Evolutionary conservation across 371 early-diverging fungal genomes (phyloP).

Genomic region (Sporodiniella umbellata): DNA sequence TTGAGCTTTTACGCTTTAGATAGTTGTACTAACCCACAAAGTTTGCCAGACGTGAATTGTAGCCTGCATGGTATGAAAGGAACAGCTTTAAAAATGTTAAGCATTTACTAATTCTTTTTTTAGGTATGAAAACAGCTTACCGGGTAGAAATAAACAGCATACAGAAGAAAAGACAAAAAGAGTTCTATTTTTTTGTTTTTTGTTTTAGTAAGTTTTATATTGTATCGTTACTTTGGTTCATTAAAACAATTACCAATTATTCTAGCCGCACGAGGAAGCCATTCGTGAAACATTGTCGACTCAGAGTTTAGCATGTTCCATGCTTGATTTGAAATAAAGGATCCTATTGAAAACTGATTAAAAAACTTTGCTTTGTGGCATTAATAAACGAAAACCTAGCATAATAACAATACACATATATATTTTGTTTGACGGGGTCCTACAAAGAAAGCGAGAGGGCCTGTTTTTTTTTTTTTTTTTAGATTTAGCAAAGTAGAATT

Average conservation of each 20-base stretch:
- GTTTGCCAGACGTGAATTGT: constrained; percentile 37
- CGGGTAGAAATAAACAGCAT: constrained; percentile 51
- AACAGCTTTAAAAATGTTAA: constrained; percentile 19
- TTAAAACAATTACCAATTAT: constrained; percentile 30
- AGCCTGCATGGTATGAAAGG: constrained; percentile 42
- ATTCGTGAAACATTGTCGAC: constrained; percentile 39
- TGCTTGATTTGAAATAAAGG: constrained; percentile 47
- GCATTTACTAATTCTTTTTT: not conserved
- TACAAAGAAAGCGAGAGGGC: constrained; percentile 40
- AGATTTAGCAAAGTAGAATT: not conserved
- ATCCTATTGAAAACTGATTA: constrained; percentile 19
- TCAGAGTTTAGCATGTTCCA: constrained; percentile 48
- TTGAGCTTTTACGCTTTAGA: no score
- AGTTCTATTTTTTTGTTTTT: constrained; percentile 20
- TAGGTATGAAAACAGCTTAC: constrained; percentile 13
- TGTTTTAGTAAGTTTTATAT: not conserved
- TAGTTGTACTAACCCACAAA: constrained; percentile 19
- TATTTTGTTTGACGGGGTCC: constrained; percentile 42
- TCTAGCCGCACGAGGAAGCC: constrained; percentile 43
- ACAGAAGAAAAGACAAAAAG: constrained; percentile 47
- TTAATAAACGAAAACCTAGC: constrained; percentile 27
- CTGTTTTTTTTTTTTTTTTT: constrained; percentile 10
- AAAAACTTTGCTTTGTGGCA: not conserved
- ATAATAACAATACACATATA: constrained; percentile 40
- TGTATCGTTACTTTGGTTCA: not conserved